A percentile compares a stretch with the other conserved stretches of the same genome.
Evolutionary conservation across 129 eudicot species (phyloP).

Genomic region (Lactuca sativa): DNA sequence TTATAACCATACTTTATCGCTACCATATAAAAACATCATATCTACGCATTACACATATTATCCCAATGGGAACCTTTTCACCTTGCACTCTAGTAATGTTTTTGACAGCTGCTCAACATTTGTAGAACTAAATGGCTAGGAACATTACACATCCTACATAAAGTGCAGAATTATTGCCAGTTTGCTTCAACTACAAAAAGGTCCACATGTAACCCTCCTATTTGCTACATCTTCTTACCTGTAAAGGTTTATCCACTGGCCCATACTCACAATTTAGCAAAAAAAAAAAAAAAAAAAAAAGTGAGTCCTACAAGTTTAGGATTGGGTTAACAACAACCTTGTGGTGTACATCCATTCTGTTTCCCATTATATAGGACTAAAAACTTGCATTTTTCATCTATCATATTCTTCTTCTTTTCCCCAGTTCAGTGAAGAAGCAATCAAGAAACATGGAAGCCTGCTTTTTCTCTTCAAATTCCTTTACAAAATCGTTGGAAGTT

Average conservation of each 20-base stretch:
- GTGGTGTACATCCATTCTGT: conserved; percentile 51
- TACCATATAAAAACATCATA: neutral
- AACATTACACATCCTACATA: conserved; percentile 46
- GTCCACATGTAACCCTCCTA: conserved; percentile 31
- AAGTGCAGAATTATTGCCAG: conserved; percentile 25
- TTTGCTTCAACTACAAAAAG: conserved; percentile 21
- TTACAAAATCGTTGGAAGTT: conserved; percentile 48
- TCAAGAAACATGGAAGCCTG: conserved; percentile 63
- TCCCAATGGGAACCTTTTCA: conserved; percentile 1
- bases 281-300: conserved; percentile 12
- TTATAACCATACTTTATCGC: too few relatives aligned
- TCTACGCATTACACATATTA: neutral
- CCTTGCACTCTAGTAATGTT: conserved; percentile 14
- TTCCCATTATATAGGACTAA: conserved; percentile 23
- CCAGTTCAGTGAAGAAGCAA: neutral
- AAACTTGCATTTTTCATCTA: conserved; percentile 21
- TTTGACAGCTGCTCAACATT: conserved; percentile 35
- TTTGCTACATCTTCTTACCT: conserved; percentile 20
- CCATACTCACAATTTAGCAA: conserved; percentile 35
- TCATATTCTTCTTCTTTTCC: neutral
- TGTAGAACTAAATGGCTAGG: conserved; percentile 38
- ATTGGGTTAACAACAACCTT: conserved; percentile 28
- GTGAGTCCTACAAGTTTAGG: conserved; percentile 34
- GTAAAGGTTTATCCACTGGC: conserved; percentile 56
- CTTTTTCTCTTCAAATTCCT: conserved; percentile 58